These are phyloP conservation scores for Aspergillus amoenus DNA, from an alignment of 2,329 filamentous ascomycete genomes.

Conservation along the genomic window DNA sequence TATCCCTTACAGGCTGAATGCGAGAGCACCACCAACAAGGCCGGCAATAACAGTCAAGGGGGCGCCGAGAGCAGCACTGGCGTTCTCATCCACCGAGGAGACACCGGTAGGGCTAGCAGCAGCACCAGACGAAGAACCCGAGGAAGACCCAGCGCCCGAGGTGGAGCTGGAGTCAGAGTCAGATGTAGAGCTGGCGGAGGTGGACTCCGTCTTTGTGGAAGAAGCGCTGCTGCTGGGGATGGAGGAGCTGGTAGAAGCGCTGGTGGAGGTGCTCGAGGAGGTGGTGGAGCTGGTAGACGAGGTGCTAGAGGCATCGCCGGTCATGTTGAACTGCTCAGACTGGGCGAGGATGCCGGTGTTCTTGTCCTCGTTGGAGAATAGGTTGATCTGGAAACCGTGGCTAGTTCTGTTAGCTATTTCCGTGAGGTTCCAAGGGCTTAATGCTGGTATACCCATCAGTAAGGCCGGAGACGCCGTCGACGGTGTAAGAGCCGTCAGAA, in stretches of 20 bases:
- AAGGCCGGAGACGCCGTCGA: conserved; percentile 28
- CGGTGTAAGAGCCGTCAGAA: conserved; percentile 36
- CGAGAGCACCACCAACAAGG: conserved; percentile 23
- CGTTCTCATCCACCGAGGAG: not conserved
- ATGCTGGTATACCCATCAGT: conserved; percentile 21
- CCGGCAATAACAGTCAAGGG: conserved; percentile 19
- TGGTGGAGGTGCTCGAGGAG: conserved; percentile 13
- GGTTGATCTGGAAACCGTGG: conserved; percentile 42
- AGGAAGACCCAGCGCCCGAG: conserved; percentile 13
- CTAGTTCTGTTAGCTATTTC: conserved; percentile 17
- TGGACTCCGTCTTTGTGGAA: conserved; percentile 8
- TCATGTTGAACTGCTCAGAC: conserved; percentile 36
- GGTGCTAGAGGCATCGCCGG: conserved; percentile 16
- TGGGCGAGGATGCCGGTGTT: conserved; percentile 45
- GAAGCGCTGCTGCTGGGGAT: not conserved
- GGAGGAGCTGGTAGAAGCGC: not conserved
- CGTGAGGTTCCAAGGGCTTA: no score
- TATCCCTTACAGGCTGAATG: conserved; percentile 8
- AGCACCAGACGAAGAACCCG: conserved; percentile 1
- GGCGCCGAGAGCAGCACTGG: conserved; percentile 14
- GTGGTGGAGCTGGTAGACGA: conserved; percentile 7
- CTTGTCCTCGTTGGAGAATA: conserved; percentile 30
- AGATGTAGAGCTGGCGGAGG: no score
- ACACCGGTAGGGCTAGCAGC: conserved; percentile 2
- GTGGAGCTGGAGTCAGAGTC: conserved; percentile 10